These are phyloP conservation scores for Citrus unshiu DNA, from an alignment of 345 rosid genomes.

Conservation along the genomic window DNA sequence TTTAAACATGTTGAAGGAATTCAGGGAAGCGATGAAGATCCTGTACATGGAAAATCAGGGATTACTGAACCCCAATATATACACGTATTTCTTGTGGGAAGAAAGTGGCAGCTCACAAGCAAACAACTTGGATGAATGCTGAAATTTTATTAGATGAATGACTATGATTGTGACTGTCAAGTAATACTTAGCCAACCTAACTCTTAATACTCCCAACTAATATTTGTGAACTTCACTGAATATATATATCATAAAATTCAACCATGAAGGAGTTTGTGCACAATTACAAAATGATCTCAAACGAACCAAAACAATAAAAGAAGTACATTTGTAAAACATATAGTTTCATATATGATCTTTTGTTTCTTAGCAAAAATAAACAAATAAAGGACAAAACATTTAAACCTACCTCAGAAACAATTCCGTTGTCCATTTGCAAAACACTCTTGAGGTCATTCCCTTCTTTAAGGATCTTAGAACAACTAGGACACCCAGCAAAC, in stretches of 20 bases:
- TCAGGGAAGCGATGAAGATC: background rate
- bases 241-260: background rate
- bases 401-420: conserved; percentile 58
- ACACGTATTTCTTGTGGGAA: background rate
- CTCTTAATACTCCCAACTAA: background rate
- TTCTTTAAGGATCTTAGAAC: conserved; percentile 62
- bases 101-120: background rate
- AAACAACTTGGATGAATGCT: background rate
- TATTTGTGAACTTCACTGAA: background rate
- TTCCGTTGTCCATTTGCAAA: conserved; percentile 41
- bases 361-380: background rate
- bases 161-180: background rate
- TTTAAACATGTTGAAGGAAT: background rate
- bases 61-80: background rate
- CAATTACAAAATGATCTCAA: background rate
- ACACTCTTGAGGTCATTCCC: conserved; percentile 47
- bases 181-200: background rate
- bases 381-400: background rate
- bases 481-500: conserved; percentile 67
- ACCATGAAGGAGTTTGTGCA: background rate
- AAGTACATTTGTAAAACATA: too few relatives aligned
- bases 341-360: too few relatives aligned
- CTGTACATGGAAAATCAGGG: background rate
- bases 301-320: background rate
- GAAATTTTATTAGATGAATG: background rate